phyloP scores from a whole-genome alignment of 2,329 filamentous ascomycete genomes.

The Thielaviopsis cerberus region DNA sequence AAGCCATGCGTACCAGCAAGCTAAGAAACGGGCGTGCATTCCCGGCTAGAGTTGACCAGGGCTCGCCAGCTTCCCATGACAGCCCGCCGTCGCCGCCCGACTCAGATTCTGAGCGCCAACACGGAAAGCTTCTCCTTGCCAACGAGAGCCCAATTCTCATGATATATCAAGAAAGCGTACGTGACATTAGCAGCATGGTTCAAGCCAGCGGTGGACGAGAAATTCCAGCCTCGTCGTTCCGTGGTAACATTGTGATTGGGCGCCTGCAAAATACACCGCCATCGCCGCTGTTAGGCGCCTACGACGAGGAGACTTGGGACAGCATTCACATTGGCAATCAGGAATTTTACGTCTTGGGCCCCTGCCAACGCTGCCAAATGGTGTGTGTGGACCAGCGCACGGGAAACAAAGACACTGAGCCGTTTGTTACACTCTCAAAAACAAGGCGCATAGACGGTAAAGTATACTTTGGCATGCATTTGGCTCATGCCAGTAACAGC shows the following conservation, averaged over 20 bases:
- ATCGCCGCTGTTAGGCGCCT: slow-evolving; percentile 21
- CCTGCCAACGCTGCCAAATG: slow-evolving; percentile 87
- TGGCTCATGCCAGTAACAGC: slow-evolving; percentile 29
- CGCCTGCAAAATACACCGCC: slow-evolving; percentile 23
- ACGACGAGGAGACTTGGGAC: slow-evolving; percentile 66
- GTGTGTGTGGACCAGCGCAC: slow-evolving; percentile 81
- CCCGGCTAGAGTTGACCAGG: neutral
- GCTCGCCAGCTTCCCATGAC: slow-evolving; percentile 27
- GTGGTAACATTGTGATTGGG: slow-evolving; percentile 56
- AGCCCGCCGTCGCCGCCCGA: slow-evolving; percentile 34
- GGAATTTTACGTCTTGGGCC: slow-evolving; percentile 54
- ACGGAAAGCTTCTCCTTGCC: slow-evolving; percentile 51
- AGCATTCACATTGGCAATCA: slow-evolving; percentile 45
- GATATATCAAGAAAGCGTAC: slow-evolving; percentile 63
- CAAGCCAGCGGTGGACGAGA: neutral
- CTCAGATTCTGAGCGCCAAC: slow-evolving; percentile 31
- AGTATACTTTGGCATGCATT: slow-evolving; percentile 77
- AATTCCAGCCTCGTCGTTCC: slow-evolving; percentile 57
- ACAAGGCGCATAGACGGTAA: slow-evolving; percentile 68
- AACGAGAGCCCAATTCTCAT: slow-evolving; percentile 90
- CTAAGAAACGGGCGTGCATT: slow-evolving; percentile 6
- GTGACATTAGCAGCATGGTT: slow-evolving; percentile 36
- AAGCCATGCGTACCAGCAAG: slow-evolving; percentile 50
- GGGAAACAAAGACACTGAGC: slow-evolving; percentile 60
- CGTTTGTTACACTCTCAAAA: slow-evolving; percentile 74